Evolutionary conservation across 1,284 basidiomycete genomes (phyloP).

Genomic region (Apiotrichum porosum): DNA sequence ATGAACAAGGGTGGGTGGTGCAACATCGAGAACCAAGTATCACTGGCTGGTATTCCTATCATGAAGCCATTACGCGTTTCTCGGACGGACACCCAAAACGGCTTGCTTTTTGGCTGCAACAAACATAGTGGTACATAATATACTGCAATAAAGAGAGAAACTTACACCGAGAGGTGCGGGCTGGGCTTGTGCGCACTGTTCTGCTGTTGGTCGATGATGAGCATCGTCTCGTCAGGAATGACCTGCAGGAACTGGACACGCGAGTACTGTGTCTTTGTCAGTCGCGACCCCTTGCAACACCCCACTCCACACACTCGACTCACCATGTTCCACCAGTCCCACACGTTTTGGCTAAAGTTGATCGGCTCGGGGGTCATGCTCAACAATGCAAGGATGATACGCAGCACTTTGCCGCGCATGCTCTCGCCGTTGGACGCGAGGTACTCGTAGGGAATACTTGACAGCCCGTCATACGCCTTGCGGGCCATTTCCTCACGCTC

Average conservation of each 20-base stretch:
- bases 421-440: slow-evolving; percentile 34
- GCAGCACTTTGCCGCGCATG: slow-evolving; percentile 36
- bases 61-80: too few relatives aligned
- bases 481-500: slow-evolving; percentile 27
- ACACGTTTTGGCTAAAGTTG: slow-evolving; percentile 22
- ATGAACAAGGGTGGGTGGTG: too few relatives aligned
- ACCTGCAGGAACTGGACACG: slow-evolving; percentile 36
- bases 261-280: slow-evolving; percentile 31
- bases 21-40: too few relatives aligned
- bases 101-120: too few relatives aligned
- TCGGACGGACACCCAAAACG: too few relatives aligned
- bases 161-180: too few relatives aligned
- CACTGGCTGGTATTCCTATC: too few relatives aligned
- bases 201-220: slow-evolving; percentile 3
- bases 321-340: slow-evolving; percentile 41
- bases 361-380: slow-evolving; percentile 21
- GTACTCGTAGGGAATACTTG: slow-evolving; percentile 28
- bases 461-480: slow-evolving; percentile 22
- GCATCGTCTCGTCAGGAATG: slow-evolving; percentile 19
- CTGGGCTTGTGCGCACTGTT: too few relatives aligned
- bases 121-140: too few relatives aligned
- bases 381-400: slow-evolving; percentile 29
- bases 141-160: too few relatives aligned
- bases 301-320: not conserved
- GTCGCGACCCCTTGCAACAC: too few relatives aligned